Evolutionary conservation across 495 filamentous ascomycete genomes (phyloP).

Genomic region (Aspergillus panamensis): DNA sequence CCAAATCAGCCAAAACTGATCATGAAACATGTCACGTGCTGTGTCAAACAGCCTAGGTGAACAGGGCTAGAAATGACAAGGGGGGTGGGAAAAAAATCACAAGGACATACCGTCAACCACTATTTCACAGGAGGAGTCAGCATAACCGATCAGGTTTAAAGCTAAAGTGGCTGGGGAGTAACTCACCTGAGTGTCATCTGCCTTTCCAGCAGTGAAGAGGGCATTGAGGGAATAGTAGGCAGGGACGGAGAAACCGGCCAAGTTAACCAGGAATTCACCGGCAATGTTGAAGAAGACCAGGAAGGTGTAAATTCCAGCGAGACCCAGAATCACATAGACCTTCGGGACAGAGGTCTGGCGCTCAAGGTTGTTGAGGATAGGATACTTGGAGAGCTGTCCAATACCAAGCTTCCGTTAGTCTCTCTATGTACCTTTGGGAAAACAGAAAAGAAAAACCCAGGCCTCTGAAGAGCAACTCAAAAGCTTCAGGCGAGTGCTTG

Average conservation of each 20-base stretch:
- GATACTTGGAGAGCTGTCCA: constrained; percentile 92
- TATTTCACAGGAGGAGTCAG: constrained; percentile 26
- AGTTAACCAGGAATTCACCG: constrained; percentile 92
- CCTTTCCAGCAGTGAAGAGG: constrained; percentile 74
- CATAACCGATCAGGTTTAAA: constrained; percentile 1
- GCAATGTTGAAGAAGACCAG: constrained; percentile 99
- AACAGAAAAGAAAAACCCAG: constrained; percentile 3
- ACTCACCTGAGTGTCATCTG: constrained; percentile 86
- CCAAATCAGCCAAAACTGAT: constrained; percentile 18
- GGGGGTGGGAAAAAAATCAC: constrained; percentile 17
- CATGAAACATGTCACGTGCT: constrained; percentile 17
- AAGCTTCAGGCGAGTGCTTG: background rate
- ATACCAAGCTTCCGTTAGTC: constrained; percentile 19
- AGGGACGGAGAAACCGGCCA: constrained; percentile 90
- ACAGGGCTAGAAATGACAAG: background rate
- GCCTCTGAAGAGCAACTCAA: background rate
- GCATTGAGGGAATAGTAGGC: constrained; percentile 94
- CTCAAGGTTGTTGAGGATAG: constrained; percentile 91
- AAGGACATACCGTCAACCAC: constrained; percentile 65
- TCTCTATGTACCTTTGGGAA: background rate
- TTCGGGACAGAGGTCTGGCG: constrained; percentile 92
- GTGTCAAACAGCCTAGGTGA: constrained; percentile 4
- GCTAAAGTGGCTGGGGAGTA: background rate
- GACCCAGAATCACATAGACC: constrained; percentile 88
- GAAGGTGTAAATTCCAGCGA: constrained; percentile 89